Conservation (phyloP, 2,329 filamentous ascomycete genomes). For the Calonectria hawksworthii region DNA sequence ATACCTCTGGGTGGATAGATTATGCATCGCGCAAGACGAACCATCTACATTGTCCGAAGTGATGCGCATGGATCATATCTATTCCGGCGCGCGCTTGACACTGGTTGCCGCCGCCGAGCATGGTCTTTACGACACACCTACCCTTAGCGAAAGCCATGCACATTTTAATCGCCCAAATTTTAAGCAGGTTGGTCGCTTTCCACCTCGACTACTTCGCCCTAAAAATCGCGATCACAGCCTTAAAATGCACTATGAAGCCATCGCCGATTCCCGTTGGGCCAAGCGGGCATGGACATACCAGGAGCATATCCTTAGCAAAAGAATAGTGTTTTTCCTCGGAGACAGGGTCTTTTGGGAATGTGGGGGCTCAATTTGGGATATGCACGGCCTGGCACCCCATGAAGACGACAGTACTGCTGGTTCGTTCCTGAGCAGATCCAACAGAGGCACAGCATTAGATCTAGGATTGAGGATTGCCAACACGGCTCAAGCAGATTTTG, state of each 20-base stretch:
- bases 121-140: neutral
- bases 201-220: neutral
- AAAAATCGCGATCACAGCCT: neutral
- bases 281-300: neutral
- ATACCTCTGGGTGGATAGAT: conserved; percentile 7
- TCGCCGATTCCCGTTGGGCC: neutral
- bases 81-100: neutral
- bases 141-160: neutral
- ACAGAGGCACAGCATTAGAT: neutral
- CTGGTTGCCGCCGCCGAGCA: conserved; percentile 1
- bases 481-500: neutral
- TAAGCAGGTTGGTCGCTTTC: neutral
- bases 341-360: conserved; percentile 2
- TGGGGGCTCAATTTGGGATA: neutral
- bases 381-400: neutral
- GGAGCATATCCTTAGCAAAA: neutral
- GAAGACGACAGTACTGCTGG: neutral
- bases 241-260: conserved; percentile 1
- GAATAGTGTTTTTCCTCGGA: neutral
- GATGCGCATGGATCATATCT: neutral
- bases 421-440: neutral
- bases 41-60: neutral
- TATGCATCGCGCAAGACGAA: neutral
- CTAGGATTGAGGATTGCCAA: neutral
- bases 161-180: conserved; percentile 3